Conservation (phyloP, 1,139 yeast species). For the Geotrichum restrictum region DNA sequence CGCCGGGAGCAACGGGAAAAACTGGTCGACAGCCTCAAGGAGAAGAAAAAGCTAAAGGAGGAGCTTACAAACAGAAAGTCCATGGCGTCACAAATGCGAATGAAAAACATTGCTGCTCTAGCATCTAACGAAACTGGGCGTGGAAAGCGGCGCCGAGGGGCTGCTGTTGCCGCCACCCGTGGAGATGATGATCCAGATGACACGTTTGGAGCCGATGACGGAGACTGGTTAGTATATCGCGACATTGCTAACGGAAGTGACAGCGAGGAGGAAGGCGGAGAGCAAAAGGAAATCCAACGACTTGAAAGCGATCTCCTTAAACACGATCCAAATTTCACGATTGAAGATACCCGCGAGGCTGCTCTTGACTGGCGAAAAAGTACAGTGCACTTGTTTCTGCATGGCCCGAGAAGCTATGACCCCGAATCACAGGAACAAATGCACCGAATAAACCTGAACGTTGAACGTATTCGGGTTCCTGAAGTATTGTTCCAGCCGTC, state of each 20-base stretch:
- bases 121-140: conserved; percentile 63
- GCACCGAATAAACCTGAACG: conserved; percentile 84
- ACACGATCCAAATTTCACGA: conserved; percentile 77
- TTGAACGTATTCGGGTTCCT: conserved; percentile 88
- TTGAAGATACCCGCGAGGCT: conserved; percentile 79
- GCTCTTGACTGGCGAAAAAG: conserved; percentile 84
- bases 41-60: conserved; percentile 63
- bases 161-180: conserved; percentile 18
- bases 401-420: conserved; percentile 80
- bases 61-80: conserved; percentile 87
- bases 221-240: conserved; percentile 89
- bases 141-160: conserved; percentile 34
- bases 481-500: conserved; percentile 92
- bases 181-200: conserved; percentile 91
- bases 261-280: conserved; percentile 70
- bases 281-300: conserved; percentile 57
- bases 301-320: conserved; percentile 73
- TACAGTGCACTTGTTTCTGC: conserved; percentile 72
- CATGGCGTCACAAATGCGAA: conserved; percentile 83
- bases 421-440: conserved; percentile 63
- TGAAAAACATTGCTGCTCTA: conserved; percentile 85
- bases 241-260: conserved; percentile 73
- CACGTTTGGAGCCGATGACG: conserved; percentile 93
- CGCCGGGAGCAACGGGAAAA: conserved; percentile 60
- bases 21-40: conserved; percentile 58